These are phyloP conservation scores for Claviceps lovelessii DNA, from an alignment of 2,329 filamentous ascomycete genomes.

Conservation along the genomic window DNA sequence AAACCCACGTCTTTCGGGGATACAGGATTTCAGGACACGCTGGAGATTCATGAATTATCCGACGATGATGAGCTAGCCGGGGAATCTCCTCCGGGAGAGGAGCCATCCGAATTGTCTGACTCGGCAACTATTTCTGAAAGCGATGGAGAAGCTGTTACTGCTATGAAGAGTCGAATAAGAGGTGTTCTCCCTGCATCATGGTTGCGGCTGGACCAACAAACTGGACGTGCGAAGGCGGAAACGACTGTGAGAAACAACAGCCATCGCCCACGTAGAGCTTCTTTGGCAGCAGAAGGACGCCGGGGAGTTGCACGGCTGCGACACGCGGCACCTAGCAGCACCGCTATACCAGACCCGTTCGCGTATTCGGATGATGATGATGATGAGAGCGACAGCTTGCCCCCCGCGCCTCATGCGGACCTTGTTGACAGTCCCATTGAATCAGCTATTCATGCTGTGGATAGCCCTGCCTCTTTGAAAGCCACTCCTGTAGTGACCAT, in stretches of 20 bases:
- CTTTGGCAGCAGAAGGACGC: conserved; percentile 25
- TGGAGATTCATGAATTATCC: not conserved
- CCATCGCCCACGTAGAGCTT: conserved; percentile 17
- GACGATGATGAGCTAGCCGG: not conserved
- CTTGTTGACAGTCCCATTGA: not conserved
- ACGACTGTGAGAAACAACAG: conserved; percentile 16
- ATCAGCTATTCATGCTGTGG: not conserved
- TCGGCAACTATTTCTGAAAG: conserved; percentile 21
- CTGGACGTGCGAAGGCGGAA: conserved; percentile 17
- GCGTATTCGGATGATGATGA: conserved; percentile 23
- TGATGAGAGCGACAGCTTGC: not conserved
- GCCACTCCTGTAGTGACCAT: not conserved
- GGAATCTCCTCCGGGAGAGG: not conserved
- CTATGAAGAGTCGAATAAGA: conserved; percentile 33
- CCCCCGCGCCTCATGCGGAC: not conserved
- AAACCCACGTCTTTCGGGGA: not conserved
- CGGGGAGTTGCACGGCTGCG: conserved; percentile 36
- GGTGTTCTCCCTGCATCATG: conserved; percentile 55
- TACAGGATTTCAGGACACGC: not conserved
- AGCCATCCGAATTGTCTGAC: conserved; percentile 3
- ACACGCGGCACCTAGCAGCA: conserved; percentile 15
- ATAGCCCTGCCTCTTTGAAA: not conserved
- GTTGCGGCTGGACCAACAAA: conserved; percentile 43
- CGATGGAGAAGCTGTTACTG: conserved; percentile 27
- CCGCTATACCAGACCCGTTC: conserved; percentile 24